Base-by-base conservation (phyloP, 2,329 filamentous ascomycete species). In the Aspergillus sp. region DNA sequence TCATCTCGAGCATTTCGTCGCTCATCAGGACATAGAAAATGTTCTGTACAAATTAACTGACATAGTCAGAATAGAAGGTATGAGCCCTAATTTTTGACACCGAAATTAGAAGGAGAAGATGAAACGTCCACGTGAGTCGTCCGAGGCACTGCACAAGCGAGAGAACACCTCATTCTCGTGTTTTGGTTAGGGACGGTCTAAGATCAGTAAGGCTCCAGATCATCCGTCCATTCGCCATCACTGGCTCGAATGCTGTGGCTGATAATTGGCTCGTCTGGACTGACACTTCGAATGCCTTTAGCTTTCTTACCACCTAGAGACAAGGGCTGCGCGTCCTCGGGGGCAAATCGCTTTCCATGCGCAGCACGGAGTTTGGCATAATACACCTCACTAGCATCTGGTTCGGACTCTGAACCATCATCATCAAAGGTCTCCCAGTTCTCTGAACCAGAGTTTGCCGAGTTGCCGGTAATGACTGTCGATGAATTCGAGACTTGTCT, bases 401-500 rank as follows among this genome's bases (percentile, higher is more conserved):
- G 73, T 62, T 91, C 86, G 0, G 77, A 75, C 58, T 88, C 86
- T 0, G 85, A 88, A 54, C 78, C 81, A 64, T 94, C 88, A 57
- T 93, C 90, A 57, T 93, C 90, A 59, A 93, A 97, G 7, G 90
- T 95, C 68, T 97, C 91, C 91, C 91, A 97, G 65, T 97, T 97
- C 69, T 97, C 91, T 3, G 88, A 94, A 1, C 87, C 88, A 4
- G 86, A 88, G 28, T 86, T 76, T 26, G 76, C 77, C 1, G 85
- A 88, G n/a, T 71, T 72, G 26, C 76, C 77, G 1, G 85, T 88
- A 10, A 71, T 72, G 26, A 73, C 69, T 2, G 72, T 72, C 2
- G 87, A 90, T 1, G 84, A 83, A 54, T 82, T 82, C 5, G 84
- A 88, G 10, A 85, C 82, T 57, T 91, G 86, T 42, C 88, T 75